Conservation (phyloP, 108 stramenopile species). For the Chaetoceros tenuissimus region DNA sequence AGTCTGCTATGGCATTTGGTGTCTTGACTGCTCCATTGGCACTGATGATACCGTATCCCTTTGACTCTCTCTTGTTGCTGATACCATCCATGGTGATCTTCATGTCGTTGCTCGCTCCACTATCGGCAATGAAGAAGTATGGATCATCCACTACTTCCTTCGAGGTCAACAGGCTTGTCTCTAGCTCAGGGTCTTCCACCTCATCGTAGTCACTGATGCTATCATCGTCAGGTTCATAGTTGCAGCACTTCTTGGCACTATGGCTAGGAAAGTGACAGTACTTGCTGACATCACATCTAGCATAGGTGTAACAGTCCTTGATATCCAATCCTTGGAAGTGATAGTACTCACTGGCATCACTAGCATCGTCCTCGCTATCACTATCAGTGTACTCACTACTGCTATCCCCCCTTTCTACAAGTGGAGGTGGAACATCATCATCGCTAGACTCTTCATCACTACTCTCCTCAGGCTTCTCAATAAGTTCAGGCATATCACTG, state of each 20-base stretch:
- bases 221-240: no score
- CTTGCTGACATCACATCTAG: no score
- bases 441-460: not conserved
- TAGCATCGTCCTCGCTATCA: not conserved
- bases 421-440: not conserved
- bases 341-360: no score
- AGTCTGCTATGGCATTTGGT: not conserved
- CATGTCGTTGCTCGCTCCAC: slow-evolving; percentile 8
- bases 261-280: no score
- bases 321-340: no score
- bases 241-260: no score
- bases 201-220: not conserved
- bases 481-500: no score
- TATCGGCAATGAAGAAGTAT: slow-evolving; percentile 15
- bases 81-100: not conserved
- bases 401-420: no score
- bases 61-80: not conserved
- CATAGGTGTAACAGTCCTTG: no score
- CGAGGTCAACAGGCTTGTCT: not conserved
- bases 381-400: not conserved
- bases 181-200: not conserved
- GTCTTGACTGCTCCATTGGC: not conserved
- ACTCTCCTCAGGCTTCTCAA: no score
- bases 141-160: slow-evolving; percentile 4
- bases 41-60: not conserved